Base-by-base conservation (phyloP, 1,284 basidiomycete genomes). In the Apiotrichum sp. region DNA sequence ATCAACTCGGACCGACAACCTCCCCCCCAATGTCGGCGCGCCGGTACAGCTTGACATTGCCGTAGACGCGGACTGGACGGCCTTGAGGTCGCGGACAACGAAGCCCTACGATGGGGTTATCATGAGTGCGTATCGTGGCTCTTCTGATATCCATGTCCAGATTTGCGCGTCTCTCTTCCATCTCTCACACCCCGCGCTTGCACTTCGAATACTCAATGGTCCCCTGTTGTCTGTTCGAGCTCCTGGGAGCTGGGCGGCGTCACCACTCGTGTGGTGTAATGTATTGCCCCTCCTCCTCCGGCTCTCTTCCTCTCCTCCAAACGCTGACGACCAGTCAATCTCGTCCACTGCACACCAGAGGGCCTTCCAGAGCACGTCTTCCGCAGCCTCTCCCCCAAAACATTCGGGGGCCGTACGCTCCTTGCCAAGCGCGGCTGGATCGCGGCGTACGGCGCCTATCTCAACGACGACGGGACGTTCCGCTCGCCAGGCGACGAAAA, bases 301-400 rank as follows among this genome's bases (percentile, higher is more conserved):
- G 22, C 22, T 22, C 22, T 22, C 22, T 22, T 22, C 22, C 22
- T 22, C 22, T 22, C 22, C 22, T 22, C 22, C 22, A 22, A 22
- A 22, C 22, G 14, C 42, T 62, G 35, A 56, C 57, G 32, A 5
- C 4, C 54, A 72, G 69, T 73, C 52, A 73, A 73, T 50, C 56
- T 73, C 32, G 58, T 73, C 4, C 71, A 73, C 48, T 73, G 71
- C 49, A 64, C 59, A 35, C 69, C 68, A 1, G 50, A 59, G 7
- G 62, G 58, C 8, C 41, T 58, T 2, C 66, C 68, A 3, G 69
- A 69, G 52, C n/a, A 67, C 39, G 59, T 73, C 35, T 73, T 73
- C 55, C 56, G 57, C 10, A 59, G 67, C 35, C 59, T 68, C 47
- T 68, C 68, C 9, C 64, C 66, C 4, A 32, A 41, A 6, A 59